Conservation (phyloP, 805 yeast species). For the Candida orba region DNA sequence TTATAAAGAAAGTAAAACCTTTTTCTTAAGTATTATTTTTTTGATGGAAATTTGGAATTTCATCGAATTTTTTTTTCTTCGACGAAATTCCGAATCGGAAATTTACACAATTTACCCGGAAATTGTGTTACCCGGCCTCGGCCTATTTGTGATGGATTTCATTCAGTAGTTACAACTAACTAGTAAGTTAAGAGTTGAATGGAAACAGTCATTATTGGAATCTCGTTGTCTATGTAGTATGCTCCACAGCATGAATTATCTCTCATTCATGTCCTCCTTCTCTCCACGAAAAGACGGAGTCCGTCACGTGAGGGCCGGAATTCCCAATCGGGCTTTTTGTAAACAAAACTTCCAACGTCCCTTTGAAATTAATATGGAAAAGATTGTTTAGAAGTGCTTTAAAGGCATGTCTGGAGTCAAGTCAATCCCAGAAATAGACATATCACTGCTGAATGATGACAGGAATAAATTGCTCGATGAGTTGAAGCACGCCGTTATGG, state of each 20-base stretch:
- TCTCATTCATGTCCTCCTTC: no score
- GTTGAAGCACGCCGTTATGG: slow-evolving; percentile 31
- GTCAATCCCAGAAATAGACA: slow-evolving; percentile 16
- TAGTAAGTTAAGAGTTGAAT: no score
- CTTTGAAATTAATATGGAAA: neutral
- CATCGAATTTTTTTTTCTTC: slow-evolving; percentile 2
- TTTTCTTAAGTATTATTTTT: neutral
- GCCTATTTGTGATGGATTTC: no score
- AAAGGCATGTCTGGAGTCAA: no score
- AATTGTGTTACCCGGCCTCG: neutral
- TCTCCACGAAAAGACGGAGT: no score
- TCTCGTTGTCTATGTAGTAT: no score
- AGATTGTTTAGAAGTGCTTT: neutral
- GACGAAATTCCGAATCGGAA: neutral
- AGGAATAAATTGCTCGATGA: slow-evolving; percentile 9
- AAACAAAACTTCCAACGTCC: neutral
- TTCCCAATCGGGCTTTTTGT: neutral
- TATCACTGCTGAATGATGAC: slow-evolving; percentile 3
- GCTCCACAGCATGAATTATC: no score
- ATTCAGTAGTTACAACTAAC: no score
- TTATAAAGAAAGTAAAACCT: no score
- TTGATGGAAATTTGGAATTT: neutral
- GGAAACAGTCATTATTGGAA: no score
- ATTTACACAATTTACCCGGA: slow-evolving; percentile 4
- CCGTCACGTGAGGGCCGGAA: neutral